phyloP scores from a whole-genome alignment of 2,329 filamentous ascomycete species.

The Aspergillus fischeri region DNA sequence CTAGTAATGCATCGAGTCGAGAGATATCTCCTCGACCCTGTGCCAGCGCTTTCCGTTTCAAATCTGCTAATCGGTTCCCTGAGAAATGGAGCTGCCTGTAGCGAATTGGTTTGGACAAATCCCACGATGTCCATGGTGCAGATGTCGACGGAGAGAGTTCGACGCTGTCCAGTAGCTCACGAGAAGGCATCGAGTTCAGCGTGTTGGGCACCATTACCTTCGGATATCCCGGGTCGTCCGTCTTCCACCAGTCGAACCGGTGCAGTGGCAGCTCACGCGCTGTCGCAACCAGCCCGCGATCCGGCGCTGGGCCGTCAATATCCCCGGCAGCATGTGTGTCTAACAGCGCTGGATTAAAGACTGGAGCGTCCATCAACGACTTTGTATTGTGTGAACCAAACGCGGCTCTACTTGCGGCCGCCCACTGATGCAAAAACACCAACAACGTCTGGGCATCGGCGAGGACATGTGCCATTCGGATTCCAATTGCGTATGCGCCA shows the following conservation, averaged over 20 bases:
- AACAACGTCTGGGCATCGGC: slow-evolving; percentile 44
- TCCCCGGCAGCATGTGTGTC: slow-evolving; percentile 29
- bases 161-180: slow-evolving; percentile 10
- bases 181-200: slow-evolving; percentile 1
- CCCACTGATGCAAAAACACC: slow-evolving; percentile 44
- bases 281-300: slow-evolving; percentile 24
- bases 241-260: slow-evolving; percentile 48
- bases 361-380: slow-evolving; percentile 13
- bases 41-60: slow-evolving; percentile 25
- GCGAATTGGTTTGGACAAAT: slow-evolving; percentile 30
- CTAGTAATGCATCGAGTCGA: slow-evolving; percentile 45
- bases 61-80: slow-evolving; percentile 27
- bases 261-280: slow-evolving; percentile 39
- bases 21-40: slow-evolving; percentile 25
- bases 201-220: neutral
- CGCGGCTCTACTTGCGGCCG: slow-evolving; percentile 5
- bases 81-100: slow-evolving; percentile 38
- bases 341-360: slow-evolving; percentile 42
- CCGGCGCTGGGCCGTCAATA: slow-evolving; percentile 17
- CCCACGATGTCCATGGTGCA: slow-evolving; percentile 41
- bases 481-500: slow-evolving; percentile 40
- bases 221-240: slow-evolving; percentile 7
- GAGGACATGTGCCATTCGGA: slow-evolving; percentile 44
- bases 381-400: too few relatives aligned
- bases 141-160: slow-evolving; percentile 32